phyloP scores from a whole-genome alignment of 306 rosid species.

The Rubus parviflorus region DNA sequence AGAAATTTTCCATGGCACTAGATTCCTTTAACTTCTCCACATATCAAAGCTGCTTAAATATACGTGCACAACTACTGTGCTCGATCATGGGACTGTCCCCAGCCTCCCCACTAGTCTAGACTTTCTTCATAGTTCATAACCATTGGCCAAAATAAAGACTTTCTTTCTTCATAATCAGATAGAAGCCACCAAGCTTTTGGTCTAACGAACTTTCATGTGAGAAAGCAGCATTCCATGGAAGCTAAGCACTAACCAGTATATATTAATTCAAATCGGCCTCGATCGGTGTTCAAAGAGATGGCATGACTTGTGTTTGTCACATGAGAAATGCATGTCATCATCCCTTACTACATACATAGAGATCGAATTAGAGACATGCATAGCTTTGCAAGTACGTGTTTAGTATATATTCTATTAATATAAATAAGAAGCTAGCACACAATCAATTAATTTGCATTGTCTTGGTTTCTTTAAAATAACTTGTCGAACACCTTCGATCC shows the following conservation, averaged over 20 bases:
- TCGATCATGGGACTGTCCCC: slow-evolving; percentile 23
- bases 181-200: slow-evolving; percentile 10
- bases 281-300: background rate
- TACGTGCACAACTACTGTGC: background rate
- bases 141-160: slow-evolving; percentile 1
- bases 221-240: slow-evolving; percentile 6
- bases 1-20: slow-evolving; percentile 46
- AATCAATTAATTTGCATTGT: too few relatives aligned
- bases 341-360: background rate
- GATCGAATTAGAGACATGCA: too few relatives aligned
- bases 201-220: slow-evolving; percentile 21
- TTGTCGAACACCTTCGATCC: too few relatives aligned
- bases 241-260: background rate
- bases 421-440: too few relatives aligned
- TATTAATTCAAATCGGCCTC: background rate
- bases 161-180: background rate
- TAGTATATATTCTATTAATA: too few relatives aligned
- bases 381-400: too few relatives aligned
- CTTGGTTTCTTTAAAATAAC: too few relatives aligned
- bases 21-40: slow-evolving; percentile 39
- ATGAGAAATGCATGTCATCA: background rate
- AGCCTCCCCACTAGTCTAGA: background rate
- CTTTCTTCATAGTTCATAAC: background rate
- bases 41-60: slow-evolving; percentile 14
- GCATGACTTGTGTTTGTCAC: background rate